Evolutionary conservation across 2,329 filamentous ascomycete genomes (phyloP), one percentile per base, ranked within the genome.

Genomic region (Claviceps purpurea): DNA sequence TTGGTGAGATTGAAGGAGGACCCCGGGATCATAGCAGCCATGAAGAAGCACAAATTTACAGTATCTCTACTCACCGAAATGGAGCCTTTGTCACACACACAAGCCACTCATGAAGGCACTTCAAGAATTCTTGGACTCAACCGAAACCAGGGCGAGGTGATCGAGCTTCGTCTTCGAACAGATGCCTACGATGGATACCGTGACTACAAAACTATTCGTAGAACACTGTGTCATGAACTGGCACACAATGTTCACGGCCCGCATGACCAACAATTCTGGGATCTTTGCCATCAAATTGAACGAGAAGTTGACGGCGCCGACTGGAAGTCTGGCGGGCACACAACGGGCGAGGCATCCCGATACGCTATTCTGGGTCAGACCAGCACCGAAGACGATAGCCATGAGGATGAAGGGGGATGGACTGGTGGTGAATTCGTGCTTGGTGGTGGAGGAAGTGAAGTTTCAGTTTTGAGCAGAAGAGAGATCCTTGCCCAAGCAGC

Each of bases 101-200:
- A 76, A 56, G 67, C 73, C 1, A 87, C 79, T 3, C 84, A 87
- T 61, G 85, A 93, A 61, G 78, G 79, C 47, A 77, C 76, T n/a
- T 82, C 82, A 49, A 78, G 88, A 45, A 90, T 87, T 1, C 70
- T 97, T 0, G 93, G 93, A 0, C 66, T 97, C 42, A 98, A 98
- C 64, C 75, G 89, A 11, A 96, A 97, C 63, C 69, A 75, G 2
- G 93, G 93, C 55, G 85, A 95, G 66, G 87, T 89, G 1, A 95
- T 98, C 52, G 90, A 97, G 73, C 69, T 98, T 55, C 75, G 93
- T 0, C 70, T 98, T 39, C 75, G 93, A n/a, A 97, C 93, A 1
- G 93, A 98, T 69, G 87, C 87, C 2, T 89, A 93, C 64, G 89
- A 95, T 65, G 93, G 93, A 1, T 97, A 95, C 62, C 74, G 93